Evolutionary conservation across 495 filamentous ascomycete genomes (phyloP).

Genomic region (Podospora anserina): DNA sequence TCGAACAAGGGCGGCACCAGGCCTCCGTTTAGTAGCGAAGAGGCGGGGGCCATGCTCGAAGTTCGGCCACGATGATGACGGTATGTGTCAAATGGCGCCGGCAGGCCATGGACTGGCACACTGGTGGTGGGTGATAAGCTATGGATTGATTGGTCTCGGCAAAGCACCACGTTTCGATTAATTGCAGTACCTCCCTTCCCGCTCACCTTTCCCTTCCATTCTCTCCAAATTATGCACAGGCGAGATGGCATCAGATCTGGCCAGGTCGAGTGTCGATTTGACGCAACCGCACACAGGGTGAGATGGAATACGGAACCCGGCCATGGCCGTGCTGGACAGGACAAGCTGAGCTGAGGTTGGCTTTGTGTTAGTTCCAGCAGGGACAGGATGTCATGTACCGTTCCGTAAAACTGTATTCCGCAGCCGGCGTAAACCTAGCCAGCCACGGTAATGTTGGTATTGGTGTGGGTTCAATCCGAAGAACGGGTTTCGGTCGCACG

Average conservation of each 20-base stretch:
- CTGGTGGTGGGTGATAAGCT: not conserved
- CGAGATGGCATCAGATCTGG: not conserved
- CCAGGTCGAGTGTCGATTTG: not conserved
- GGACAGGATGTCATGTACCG: constrained; percentile 3
- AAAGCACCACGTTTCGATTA: constrained; percentile 7
- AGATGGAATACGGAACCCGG: too few relatives aligned
- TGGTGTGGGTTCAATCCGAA: constrained; percentile 13
- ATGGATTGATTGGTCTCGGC: constrained; percentile 8
- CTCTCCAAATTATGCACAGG: not conserved
- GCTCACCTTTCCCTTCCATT: constrained; percentile 4
- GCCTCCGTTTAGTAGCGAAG: too few relatives aligned
- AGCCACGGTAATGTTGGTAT: constrained; percentile 12
- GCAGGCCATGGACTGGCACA: constrained; percentile 1
- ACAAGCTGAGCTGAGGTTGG: not conserved
- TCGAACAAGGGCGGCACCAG: not conserved
- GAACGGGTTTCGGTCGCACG: constrained; percentile 13
- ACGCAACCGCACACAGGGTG: not conserved
- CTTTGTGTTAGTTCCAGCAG: not conserved
- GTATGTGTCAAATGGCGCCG: constrained; percentile 21
- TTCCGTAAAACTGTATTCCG: constrained; percentile 6
- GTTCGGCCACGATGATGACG: constrained; percentile 18
- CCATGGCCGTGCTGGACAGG: not conserved
- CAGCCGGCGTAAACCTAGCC: not conserved
- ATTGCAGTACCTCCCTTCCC: constrained; percentile 9
- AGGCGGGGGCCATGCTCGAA: not conserved